These are phyloP conservation scores for Pelargonium nanum DNA, from an alignment of 345 rosid genomes.

Conservation along the genomic window DNA sequence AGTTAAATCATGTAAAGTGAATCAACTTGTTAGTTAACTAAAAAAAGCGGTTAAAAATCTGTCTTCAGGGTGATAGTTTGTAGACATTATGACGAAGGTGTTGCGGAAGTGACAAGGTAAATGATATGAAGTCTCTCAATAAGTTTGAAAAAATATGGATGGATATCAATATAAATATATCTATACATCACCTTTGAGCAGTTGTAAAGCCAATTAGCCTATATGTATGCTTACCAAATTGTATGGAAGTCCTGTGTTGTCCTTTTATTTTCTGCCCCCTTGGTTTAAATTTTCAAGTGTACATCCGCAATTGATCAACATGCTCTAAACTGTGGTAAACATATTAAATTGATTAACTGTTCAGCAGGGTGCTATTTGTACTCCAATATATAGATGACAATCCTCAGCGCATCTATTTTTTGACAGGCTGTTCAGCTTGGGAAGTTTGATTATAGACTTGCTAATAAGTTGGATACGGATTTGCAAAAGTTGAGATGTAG, in stretches of 20 bases:
- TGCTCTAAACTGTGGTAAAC: not conserved
- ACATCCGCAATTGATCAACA: not conserved
- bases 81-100: not conserved
- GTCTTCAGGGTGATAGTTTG: not conserved
- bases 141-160: not conserved
- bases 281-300: too few relatives aligned
- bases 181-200: not conserved
- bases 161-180: not conserved
- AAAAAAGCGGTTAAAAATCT: not conserved
- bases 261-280: too few relatives aligned
- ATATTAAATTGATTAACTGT: not conserved
- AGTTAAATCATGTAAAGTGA: too few relatives aligned
- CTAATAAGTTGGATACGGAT: conserved; percentile 73
- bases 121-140: not conserved
- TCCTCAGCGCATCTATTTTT: not conserved
- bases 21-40: too few relatives aligned
- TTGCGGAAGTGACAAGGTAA: not conserved
- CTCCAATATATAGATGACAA: not conserved
- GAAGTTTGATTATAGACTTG: conserved; percentile 90
- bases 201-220: not conserved
- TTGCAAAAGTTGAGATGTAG: conserved; percentile 92
- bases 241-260: too few relatives aligned
- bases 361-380: not conserved
- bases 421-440: conserved; percentile 73
- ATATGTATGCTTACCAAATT: too few relatives aligned